Conservation (phyloP, 2,329 filamentous ascomycete genomes). For the Moelleriella libera region DNA sequence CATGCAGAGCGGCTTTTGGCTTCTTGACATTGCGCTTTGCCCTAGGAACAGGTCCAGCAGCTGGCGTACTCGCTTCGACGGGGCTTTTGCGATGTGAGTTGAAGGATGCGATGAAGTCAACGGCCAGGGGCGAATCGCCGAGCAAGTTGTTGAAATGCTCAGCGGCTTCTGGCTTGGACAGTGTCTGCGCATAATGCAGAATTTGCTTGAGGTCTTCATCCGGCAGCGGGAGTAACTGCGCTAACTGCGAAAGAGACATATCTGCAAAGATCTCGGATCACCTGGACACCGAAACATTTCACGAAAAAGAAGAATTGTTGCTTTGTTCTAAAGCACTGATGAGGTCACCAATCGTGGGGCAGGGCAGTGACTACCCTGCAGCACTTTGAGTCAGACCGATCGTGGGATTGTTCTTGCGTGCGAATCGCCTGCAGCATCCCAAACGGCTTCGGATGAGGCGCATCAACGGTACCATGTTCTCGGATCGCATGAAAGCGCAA, state of each 20-base stretch:
- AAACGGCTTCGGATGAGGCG: no score
- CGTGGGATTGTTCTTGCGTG: no score
- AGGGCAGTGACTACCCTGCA: no score
- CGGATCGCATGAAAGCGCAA: no score
- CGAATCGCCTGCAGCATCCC: no score
- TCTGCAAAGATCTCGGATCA: not conserved
- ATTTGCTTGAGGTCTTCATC: slow-evolving; percentile 75
- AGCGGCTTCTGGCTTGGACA: slow-evolving; percentile 64
- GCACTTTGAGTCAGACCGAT: no score
- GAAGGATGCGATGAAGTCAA: slow-evolving; percentile 70
- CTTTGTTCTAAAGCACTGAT: no score
- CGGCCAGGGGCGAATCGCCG: slow-evolving; percentile 63
- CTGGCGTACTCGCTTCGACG: slow-evolving; percentile 1
- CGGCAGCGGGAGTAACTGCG: slow-evolving; percentile 69
- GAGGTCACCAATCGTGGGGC: no score
- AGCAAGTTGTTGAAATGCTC: slow-evolving; percentile 81
- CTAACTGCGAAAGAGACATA: slow-evolving; percentile 55
- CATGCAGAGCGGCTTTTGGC: slow-evolving; percentile 50
- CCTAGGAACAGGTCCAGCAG: slow-evolving; percentile 31
- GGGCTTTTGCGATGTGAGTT: slow-evolving; percentile 49
- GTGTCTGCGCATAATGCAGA: slow-evolving; percentile 63
- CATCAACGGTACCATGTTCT: no score
- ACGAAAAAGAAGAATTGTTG: no score
- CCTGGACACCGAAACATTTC: no score
- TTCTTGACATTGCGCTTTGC: slow-evolving; percentile 31